Percentiles rank a stretch among this genome's conserved stretches.
Conservation (phyloP, 306 rosid species). For the Potentilla sterilis region DNA sequence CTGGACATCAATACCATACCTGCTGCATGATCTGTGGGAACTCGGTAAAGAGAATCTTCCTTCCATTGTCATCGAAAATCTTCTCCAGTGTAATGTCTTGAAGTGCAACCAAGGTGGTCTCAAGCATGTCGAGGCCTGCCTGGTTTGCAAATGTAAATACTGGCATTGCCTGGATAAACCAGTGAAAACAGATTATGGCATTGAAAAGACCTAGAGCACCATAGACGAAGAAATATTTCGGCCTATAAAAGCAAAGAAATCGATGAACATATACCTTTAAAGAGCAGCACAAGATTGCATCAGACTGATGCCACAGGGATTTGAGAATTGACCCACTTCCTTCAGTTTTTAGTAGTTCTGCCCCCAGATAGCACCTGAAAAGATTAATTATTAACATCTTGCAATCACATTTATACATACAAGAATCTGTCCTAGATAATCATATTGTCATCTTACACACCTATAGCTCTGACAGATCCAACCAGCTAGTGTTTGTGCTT, state of each 20-base stretch:
- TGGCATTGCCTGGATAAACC: slow-evolving; percentile 66
- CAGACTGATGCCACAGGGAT: slow-evolving; percentile 94
- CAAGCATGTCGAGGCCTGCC: slow-evolving; percentile 98
- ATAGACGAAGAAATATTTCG: not conserved
- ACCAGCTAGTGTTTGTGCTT: slow-evolving; percentile 79
- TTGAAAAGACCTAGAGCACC: not conserved
- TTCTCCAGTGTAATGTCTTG: slow-evolving; percentile 90
- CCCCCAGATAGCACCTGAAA: slow-evolving; percentile 86
- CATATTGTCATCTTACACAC: slow-evolving; percentile 26
- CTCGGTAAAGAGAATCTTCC: slow-evolving; percentile 77
- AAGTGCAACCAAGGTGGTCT: slow-evolving; percentile 91
- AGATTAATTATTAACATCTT: not conserved
- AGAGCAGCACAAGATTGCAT: slow-evolving; percentile 90
- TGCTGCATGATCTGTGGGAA: slow-evolving; percentile 98
- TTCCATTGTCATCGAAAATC: slow-evolving; percentile 91
- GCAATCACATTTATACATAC: not conserved
- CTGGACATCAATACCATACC: slow-evolving; percentile 37
- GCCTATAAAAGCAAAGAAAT: not conserved
- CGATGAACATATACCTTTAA: slow-evolving; percentile 47
- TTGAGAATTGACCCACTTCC: slow-evolving; percentile 78
- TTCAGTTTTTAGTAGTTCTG: slow-evolving; percentile 75
- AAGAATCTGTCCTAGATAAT: not conserved
- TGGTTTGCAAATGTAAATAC: slow-evolving; percentile 91
- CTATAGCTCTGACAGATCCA: slow-evolving; percentile 90
- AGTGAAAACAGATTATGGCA: slow-evolving; percentile 8